phyloP scores from a whole-genome alignment of 2,329 filamentous ascomycete species.

The Paecilomyces sp. region DNA sequence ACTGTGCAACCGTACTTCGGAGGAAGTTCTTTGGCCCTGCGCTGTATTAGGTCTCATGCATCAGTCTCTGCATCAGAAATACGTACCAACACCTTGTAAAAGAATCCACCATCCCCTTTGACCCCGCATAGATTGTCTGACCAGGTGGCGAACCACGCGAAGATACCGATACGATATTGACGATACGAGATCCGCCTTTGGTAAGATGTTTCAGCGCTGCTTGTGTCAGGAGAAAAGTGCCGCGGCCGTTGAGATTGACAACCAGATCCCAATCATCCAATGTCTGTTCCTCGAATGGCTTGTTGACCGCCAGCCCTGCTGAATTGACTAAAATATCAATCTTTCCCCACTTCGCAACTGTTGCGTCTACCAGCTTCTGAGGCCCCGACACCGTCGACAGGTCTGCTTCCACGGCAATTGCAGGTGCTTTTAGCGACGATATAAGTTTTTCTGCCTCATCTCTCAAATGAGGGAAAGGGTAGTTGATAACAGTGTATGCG shows the following conservation, averaged over 20 bases:
- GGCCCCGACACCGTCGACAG: slow-evolving; percentile 33
- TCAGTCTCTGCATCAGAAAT: too few relatives aligned
- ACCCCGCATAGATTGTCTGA: too few relatives aligned
- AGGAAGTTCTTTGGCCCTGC: too few relatives aligned
- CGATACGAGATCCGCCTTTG: slow-evolving; percentile 27
- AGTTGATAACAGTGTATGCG: slow-evolving; percentile 44
- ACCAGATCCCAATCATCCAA: slow-evolving; percentile 14
- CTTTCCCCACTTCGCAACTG: slow-evolving; percentile 26
- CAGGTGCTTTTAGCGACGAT: slow-evolving; percentile 18
- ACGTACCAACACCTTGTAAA: too few relatives aligned
- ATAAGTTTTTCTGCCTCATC: slow-evolving; percentile 22
- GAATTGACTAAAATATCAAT: slow-evolving; percentile 30
- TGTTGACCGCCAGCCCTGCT: slow-evolving; percentile 30
- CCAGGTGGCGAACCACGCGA: slow-evolving; percentile 17
- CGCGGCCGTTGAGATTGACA: too few relatives aligned
- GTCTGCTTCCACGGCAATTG: slow-evolving; percentile 38
- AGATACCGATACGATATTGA: slow-evolving; percentile 38
- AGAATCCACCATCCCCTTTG: too few relatives aligned
- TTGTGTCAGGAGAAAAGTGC: not conserved
- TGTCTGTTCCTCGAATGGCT: slow-evolving; percentile 26
- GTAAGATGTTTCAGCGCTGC: slow-evolving; percentile 33
- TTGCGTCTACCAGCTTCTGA: slow-evolving; percentile 25
- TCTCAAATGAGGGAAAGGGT: slow-evolving; percentile 25
- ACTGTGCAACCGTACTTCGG: too few relatives aligned
- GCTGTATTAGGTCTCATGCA: too few relatives aligned